These are phyloP conservation scores for Pelargonium australe DNA, from an alignment of 441 rosid genomes.

Conservation along the genomic window DNA sequence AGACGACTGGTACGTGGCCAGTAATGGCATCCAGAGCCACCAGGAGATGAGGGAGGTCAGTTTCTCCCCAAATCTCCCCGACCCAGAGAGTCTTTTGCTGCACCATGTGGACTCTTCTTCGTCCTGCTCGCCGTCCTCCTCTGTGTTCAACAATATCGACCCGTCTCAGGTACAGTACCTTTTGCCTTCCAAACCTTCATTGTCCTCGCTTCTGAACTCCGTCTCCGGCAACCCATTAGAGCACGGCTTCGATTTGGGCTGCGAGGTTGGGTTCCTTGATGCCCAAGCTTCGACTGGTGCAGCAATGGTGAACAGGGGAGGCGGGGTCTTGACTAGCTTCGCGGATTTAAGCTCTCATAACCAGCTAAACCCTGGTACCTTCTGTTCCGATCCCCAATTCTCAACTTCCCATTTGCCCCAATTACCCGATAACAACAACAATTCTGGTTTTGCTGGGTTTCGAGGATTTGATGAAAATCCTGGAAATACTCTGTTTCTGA, in stretches of 20 bases:
- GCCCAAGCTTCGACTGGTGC: constrained; percentile 35
- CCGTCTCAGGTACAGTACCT: constrained; percentile 54
- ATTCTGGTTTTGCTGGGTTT: constrained; percentile 33
- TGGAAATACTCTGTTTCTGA: constrained; percentile 34
- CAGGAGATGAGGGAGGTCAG: constrained; percentile 35
- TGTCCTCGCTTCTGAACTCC: constrained; percentile 37
- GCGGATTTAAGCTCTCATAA: constrained; percentile 30
- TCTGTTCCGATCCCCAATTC: constrained; percentile 29
- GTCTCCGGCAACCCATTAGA: constrained; percentile 43
- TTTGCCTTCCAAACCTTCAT: constrained; percentile 33
- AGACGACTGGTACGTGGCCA: constrained; percentile 45
- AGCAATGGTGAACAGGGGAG: constrained; percentile 31
- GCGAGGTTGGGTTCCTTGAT: constrained; percentile 12
- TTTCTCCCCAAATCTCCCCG: constrained; percentile 40
- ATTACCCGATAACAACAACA: constrained; percentile 32
- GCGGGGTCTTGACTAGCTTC: constrained; percentile 31
- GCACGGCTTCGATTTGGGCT: constrained; percentile 43
- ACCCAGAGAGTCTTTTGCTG: constrained; percentile 42
- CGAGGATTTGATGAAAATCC: constrained; percentile 37
- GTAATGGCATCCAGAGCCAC: constrained; percentile 28
- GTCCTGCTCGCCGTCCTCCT: constrained; percentile 48
- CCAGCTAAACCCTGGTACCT: constrained; percentile 29
- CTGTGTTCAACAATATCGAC: constrained; percentile 52
- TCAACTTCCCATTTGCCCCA: constrained; percentile 28
- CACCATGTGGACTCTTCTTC: constrained; percentile 45